Evolutionary conservation across 2,329 filamentous ascomycete species (phyloP).

Genomic region (Claviceps pusilla): DNA sequence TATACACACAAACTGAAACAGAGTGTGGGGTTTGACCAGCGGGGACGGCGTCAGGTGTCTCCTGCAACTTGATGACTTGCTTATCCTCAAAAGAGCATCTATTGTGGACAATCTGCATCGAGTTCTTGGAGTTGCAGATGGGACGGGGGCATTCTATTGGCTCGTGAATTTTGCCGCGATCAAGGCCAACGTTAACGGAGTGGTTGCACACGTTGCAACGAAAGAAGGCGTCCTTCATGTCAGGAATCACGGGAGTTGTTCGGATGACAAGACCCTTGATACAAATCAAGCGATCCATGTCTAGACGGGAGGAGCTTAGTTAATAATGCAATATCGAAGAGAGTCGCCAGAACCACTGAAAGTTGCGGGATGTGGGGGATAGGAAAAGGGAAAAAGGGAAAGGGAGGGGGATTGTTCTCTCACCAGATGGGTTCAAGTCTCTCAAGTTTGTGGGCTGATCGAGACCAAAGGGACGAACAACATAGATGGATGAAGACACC

Average conservation of each 20-base stretch:
- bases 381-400: too few species aligned
- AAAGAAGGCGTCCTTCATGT: slow-evolving; percentile 99
- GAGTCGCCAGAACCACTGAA: not conserved
- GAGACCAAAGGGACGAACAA: slow-evolving; percentile 77
- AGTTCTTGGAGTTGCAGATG: slow-evolving; percentile 73
- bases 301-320: slow-evolving; percentile 21
- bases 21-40: slow-evolving; percentile 95
- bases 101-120: slow-evolving; percentile 97
- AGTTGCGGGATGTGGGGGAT: not conserved
- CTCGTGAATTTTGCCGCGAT: slow-evolving; percentile 90
- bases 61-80: slow-evolving; percentile 96
- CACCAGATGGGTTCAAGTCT: slow-evolving; percentile 77
- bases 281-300: slow-evolving; percentile 91
- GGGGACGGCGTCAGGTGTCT: slow-evolving; percentile 88
- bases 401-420: not conserved
- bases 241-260: slow-evolving; percentile 88
- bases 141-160: slow-evolving; percentile 77
- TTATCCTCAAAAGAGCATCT: slow-evolving; percentile 90
- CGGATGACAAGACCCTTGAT: slow-evolving; percentile 95
- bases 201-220: slow-evolving; percentile 87
- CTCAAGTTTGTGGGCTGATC: slow-evolving; percentile 80
- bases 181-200: slow-evolving; percentile 77
- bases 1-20: slow-evolving; percentile 89
- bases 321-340: not conserved
- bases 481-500: slow-evolving; percentile 65